phyloP scores from a whole-genome alignment of 2,329 filamentous ascomycete species.

The Aspergillus sclerotialis region DNA sequence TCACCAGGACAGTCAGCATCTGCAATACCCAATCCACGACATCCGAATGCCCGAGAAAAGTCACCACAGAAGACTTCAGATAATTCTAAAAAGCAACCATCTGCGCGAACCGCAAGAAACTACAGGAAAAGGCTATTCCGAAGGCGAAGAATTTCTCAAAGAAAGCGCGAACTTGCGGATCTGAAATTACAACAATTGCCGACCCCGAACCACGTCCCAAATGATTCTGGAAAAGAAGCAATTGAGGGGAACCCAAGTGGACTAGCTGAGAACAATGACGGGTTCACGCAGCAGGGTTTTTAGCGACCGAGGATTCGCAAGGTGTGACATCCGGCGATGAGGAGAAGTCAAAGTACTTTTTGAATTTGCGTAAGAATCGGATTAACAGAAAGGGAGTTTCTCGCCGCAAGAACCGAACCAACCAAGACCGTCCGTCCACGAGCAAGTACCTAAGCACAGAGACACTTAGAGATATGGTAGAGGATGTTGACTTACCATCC shows the following conservation, averaged over 20 bases:
- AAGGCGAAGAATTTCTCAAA: neutral
- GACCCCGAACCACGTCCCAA: neutral
- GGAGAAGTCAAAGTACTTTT: slow-evolving; percentile 31
- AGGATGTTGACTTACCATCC: slow-evolving; percentile 7
- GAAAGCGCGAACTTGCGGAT: neutral
- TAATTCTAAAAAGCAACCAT: neutral
- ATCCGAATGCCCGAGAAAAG: neutral
- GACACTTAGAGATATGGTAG: slow-evolving; percentile 8
- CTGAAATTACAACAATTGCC: neutral
- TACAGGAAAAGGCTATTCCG: neutral
- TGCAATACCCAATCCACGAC: neutral
- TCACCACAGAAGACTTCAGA: neutral
- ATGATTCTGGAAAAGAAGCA: slow-evolving; percentile 1
- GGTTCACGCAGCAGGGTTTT: too few species aligned
- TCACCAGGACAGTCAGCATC: neutral
- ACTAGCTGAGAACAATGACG: too few species aligned
- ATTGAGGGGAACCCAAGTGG: neutral
- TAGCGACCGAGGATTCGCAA: slow-evolving; percentile 32
- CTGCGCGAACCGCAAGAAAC: neutral
- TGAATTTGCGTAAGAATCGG: neutral
- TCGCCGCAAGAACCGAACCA: neutral
- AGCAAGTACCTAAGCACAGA: slow-evolving; percentile 7
- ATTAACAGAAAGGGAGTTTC: neutral
- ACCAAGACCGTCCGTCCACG: neutral
- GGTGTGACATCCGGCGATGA: slow-evolving; percentile 31